phyloP scores from a whole-genome alignment of 192 early-diverging fungal genomes.

The Anaeromyces robustus region DNA sequence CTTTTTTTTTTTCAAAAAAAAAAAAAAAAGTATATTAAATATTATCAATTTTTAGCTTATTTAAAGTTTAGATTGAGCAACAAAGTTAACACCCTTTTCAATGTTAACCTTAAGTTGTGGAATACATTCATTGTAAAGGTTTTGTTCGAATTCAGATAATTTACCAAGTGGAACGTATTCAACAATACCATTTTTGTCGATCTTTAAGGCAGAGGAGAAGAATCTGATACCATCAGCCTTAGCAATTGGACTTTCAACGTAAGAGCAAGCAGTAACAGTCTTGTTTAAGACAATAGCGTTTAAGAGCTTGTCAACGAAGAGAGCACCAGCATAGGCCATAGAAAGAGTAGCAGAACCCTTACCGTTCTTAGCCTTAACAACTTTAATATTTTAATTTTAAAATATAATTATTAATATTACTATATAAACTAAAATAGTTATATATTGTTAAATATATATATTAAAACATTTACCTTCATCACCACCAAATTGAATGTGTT shows the following conservation, averaged over 20 bases:
- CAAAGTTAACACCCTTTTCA: constrained; percentile 18
- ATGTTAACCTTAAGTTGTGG: constrained; percentile 44
- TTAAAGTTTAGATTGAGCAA: background rate
- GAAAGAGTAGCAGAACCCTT: constrained; percentile 42
- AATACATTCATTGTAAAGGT: constrained; percentile 31
- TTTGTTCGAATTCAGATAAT: constrained; percentile 31
- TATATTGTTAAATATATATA: too few relatives aligned
- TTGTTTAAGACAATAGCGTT: constrained; percentile 30
- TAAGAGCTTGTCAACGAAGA: constrained; percentile 35
- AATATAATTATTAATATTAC: too few relatives aligned
- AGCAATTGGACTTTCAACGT: constrained; percentile 24
- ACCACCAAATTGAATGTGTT: constrained; percentile 50
- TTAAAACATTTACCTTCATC: constrained; percentile 22
- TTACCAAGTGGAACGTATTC: constrained; percentile 33
- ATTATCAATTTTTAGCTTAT: background rate
- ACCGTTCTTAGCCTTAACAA: constrained; percentile 52
- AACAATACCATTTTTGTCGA: constrained; percentile 32
- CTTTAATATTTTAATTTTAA: constrained; percentile 3
- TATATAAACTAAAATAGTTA: too few relatives aligned
- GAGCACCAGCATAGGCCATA: constrained; percentile 45
- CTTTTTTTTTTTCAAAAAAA: too few relatives aligned
- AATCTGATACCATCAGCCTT: constrained; percentile 34
- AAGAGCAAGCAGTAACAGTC: constrained; percentile 39
- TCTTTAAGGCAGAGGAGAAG: constrained; percentile 43
- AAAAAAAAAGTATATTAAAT: too few relatives aligned